Conservation (phyloP, 352 stramenopile genomes). For the Pythium angustatum region DNA sequence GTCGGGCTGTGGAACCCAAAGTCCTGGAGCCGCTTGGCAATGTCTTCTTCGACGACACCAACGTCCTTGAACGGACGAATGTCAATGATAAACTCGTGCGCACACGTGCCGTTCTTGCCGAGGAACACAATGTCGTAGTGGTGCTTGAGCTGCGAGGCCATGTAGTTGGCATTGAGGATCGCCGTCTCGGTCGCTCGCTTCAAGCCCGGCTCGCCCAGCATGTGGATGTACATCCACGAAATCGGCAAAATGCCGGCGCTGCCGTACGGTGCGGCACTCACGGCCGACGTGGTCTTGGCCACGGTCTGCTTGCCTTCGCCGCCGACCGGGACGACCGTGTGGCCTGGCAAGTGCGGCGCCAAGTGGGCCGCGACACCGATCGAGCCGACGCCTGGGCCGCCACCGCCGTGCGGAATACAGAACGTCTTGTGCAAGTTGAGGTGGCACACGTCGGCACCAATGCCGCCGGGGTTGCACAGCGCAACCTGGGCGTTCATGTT, state of each 20-base stretch:
- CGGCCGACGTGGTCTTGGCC: slow-evolving; percentile 76
- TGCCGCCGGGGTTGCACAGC: slow-evolving; percentile 95
- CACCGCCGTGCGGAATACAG: slow-evolving; percentile 98
- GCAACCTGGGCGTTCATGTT: slow-evolving; percentile 99
- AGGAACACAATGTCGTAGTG: slow-evolving; percentile 97
- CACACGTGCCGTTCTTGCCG: slow-evolving; percentile 96
- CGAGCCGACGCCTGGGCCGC: slow-evolving; percentile 92
- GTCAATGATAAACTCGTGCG: slow-evolving; percentile 99
- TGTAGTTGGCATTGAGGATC: slow-evolving; percentile 99
- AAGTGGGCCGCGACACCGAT: slow-evolving; percentile 95
- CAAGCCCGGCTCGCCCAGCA: slow-evolving; percentile 95
- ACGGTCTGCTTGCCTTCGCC: slow-evolving; percentile 79
- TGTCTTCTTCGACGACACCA: slow-evolving; percentile 96
- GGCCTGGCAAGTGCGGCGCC: slow-evolving; percentile 95
- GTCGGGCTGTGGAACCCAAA: slow-evolving; percentile 99
- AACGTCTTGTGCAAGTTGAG: slow-evolving; percentile 99
- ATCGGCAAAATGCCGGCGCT: slow-evolving; percentile 98
- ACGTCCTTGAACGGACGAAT: slow-evolving; percentile 95
- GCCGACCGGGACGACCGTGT: slow-evolving; percentile 84
- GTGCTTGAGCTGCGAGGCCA: slow-evolving; percentile 93
- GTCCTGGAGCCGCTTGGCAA: slow-evolving; percentile 98
- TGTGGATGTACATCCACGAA: slow-evolving; percentile 99
- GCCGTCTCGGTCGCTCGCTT: slow-evolving; percentile 93
- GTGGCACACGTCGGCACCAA: slow-evolving; percentile 98
- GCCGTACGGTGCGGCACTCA: slow-evolving; percentile 96